phyloP scores from a whole-genome alignment of 768 basidiomycete species.

The Suillus weaverae region DNA sequence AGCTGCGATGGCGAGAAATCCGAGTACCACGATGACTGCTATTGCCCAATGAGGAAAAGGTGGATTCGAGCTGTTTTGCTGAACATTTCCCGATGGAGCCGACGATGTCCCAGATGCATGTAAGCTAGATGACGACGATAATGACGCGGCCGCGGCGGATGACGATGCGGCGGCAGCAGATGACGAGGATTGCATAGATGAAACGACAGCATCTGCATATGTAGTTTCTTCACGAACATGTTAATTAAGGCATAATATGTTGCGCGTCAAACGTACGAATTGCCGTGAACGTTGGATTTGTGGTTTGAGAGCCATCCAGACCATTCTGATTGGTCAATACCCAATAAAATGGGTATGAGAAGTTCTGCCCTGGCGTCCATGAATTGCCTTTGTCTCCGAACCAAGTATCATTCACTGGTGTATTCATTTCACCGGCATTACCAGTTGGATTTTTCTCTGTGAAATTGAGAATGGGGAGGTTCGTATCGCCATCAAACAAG shows the following conservation, averaged over 20 bases:
- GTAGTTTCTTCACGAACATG: constrained; percentile 60
- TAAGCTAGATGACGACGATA: constrained; percentile 28
- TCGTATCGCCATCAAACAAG: constrained; percentile 74
- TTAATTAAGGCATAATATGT: constrained; percentile 3
- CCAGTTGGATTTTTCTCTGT: constrained; percentile 53
- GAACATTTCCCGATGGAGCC: constrained; percentile 43
- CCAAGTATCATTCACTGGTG: constrained; percentile 75
- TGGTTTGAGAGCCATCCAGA: constrained; percentile 57
- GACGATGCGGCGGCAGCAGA: constrained; percentile 40
- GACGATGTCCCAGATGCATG: constrained; percentile 16
- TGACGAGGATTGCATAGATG: constrained; percentile 47
- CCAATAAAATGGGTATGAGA: constrained; percentile 75
- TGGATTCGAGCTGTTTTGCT: constrained; percentile 35
- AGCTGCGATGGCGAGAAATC: constrained; percentile 78
- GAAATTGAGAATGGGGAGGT: constrained; percentile 44
- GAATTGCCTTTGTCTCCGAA: constrained; percentile 54
- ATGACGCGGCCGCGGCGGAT: constrained; percentile 38
- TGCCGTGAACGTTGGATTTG: constrained; percentile 75
- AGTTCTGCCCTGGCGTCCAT: constrained; percentile 49
- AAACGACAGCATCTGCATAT: constrained; percentile 61
- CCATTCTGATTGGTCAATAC: constrained; percentile 63
- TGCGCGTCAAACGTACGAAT: constrained; percentile 59
- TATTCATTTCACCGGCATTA: constrained; percentile 48
- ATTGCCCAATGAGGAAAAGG: constrained; percentile 89
- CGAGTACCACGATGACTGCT: constrained; percentile 84